Evolutionary conservation across 345 rosid species (phyloP).

Genomic region (Sisymbrium altissimum): DNA sequence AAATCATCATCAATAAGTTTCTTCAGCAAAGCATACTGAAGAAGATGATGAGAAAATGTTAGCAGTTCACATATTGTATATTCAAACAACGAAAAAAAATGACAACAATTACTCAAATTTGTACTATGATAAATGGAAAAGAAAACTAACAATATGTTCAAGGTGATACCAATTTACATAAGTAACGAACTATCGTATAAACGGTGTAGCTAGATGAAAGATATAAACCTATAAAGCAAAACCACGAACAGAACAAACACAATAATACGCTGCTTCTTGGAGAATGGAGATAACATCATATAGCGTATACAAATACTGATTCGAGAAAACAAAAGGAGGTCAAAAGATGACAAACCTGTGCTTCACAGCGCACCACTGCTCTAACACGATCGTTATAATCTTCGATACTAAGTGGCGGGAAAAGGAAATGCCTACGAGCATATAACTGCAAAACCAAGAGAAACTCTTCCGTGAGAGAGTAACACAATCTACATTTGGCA

Average conservation of each 20-base stretch:
- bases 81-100: background rate
- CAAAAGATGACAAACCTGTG: slow-evolving; percentile 51
- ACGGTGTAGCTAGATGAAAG: background rate
- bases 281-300: background rate
- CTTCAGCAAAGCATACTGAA: slow-evolving; percentile 75
- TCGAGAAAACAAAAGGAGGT: background rate
- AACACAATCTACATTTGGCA: background rate
- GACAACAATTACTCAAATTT: background rate
- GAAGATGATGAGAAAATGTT: background rate
- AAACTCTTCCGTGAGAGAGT: background rate
- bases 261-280: background rate
- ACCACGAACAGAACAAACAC: slow-evolving; percentile 6
- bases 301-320: background rate
- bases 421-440: slow-evolving; percentile 82
- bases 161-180: background rate
- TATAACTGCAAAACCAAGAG: slow-evolving; percentile 53
- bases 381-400: slow-evolving; percentile 72
- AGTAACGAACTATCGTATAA: background rate
- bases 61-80: background rate
- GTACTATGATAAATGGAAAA: background rate
- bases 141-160: background rate
- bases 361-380: slow-evolving; percentile 85
- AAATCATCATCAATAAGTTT: slow-evolving; percentile 59
- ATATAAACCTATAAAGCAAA: background rate
- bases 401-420: slow-evolving; percentile 78